Base-by-base conservation (phyloP, 2,329 filamentous ascomycete genomes). In the Ceratocystiopsis sp. region DNA sequence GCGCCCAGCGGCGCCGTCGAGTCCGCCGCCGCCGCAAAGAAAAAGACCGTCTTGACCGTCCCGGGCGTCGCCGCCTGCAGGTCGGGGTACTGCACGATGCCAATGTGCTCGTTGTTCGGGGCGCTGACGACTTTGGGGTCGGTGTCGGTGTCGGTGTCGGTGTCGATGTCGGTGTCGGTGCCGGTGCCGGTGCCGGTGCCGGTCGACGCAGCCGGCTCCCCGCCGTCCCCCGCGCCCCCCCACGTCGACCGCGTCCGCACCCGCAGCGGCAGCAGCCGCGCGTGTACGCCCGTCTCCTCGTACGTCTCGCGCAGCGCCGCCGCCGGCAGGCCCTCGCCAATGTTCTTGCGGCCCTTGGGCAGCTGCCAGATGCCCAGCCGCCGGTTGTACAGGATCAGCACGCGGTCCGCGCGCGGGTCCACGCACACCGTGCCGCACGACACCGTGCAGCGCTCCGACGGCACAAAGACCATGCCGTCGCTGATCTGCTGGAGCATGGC, bases 321-420 rank as follows among this genome's bases (percentile, higher is more conserved):
- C 3, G 53, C 53, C 21, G 61, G 57, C 33, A 66, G 54, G 46
- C 57, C 57, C 48, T 69, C 66, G 43, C 57, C 59, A 37, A 69
- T 61, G 50, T 68, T 62, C 51, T 66, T 67, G 47, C 65, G 60
- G 39, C 66, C 66, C 51, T 69, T 68, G 40, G 66, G 66, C 8
- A 69, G 57, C 52, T 68, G 65, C 50, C 57, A 63, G 47, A 67
- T 62, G 16, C 57, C 55, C 46, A 63, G 60, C 38, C 56, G 56
- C 21, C 53, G 57, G 52, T 69, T 67, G 52, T 57, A 63, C 17
- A 69, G 53, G 35, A 66, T 52, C 29, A 68, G 55, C 6, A 69
- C 56, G 43, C 58, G 60, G 25, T 54, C 55, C 3, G 53, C 50
- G 1, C 43, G 42, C 5, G 57, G 55, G 50, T 66, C 60, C 42